Evolutionary conservation across 495 filamentous ascomycete genomes (phyloP), one percentile per base, ranked within the genome.

Genomic region (Aspergillus cristatus): DNA sequence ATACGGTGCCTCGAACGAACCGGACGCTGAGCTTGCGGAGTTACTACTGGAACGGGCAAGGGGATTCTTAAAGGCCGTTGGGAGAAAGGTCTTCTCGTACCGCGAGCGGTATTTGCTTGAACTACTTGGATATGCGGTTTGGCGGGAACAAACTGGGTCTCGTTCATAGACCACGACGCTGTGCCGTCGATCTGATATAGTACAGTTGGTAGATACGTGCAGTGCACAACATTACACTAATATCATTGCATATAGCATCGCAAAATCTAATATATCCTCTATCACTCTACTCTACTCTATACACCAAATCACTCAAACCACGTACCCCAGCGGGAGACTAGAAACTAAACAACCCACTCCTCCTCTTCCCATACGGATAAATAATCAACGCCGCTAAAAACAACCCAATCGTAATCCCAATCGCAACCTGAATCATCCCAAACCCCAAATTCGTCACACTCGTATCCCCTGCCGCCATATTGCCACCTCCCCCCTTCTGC

Each of bases 331-430:
- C 4, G 20, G 20, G n/a, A 30, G 28, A n/a, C 28, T 55, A 94
- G 50, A 94, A 90, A 47, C 79, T 85, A 47, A 91, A 93, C 42
- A 94, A 56, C 7, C 86, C 87, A 57, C 82, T 86, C 44, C 86
- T 74, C 48, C 76, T 76, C 63, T 94, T 94, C 6, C 87, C 86
- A 43, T 87, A 71, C 4, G 88, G 87, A 71, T 95, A 95, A 8
- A 95, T 78, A 34, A 91, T 58, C 43, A 94, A 51, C 6, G 84
- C 83, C 28, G 83, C 83, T 40, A 90, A 60, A 50, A 91, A 94
- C 40, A 95, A 57, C 1, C 88, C 88, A 11, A 93, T 83, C 3
- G 85, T 88, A 49, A 94, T 91, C 18, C 84, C 88, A 56, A 93
- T 90, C 2, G 88, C 87, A 10, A 94, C 78, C 51, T 94, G 83